A percentile compares a stretch with the other conserved stretches of the same genome.
phyloP scores from a whole-genome alignment of 495 filamentous ascomycete species.

The Lasiosphaeria miniovina region DNA sequence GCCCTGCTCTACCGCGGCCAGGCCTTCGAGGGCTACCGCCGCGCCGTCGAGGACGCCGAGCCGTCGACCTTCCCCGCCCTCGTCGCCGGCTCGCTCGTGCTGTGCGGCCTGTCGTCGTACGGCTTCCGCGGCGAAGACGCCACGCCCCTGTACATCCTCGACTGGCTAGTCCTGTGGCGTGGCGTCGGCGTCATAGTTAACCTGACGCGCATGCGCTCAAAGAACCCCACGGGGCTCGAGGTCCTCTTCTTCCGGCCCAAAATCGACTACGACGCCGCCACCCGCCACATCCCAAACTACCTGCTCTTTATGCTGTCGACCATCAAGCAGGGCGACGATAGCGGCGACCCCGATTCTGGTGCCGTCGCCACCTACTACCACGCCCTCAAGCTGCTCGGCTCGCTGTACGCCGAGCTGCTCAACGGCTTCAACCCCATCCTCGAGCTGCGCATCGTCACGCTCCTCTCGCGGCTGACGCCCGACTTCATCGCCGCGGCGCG shows the following conservation, averaged over 20 bases:
- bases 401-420: slow-evolving; percentile 40
- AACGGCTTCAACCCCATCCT: slow-evolving; percentile 37
- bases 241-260: slow-evolving; percentile 38
- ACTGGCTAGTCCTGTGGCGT: slow-evolving; percentile 48
- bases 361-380: slow-evolving; percentile 33
- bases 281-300: slow-evolving; percentile 36
- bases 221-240: slow-evolving; percentile 30
- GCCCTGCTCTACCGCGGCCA: slow-evolving; percentile 38
- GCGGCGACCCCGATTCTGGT: slow-evolving; percentile 31
- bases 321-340: slow-evolving; percentile 18
- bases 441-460: slow-evolving; percentile 40
- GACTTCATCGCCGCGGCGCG: slow-evolving; percentile 51
- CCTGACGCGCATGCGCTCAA: slow-evolving; percentile 18
- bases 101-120: slow-evolving; percentile 40
- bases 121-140: slow-evolving; percentile 39
- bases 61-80: slow-evolving; percentile 40
- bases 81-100: slow-evolving; percentile 39
- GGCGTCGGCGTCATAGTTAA: slow-evolving; percentile 44
- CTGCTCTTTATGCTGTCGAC: slow-evolving; percentile 44
- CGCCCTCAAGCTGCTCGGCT: slow-evolving; percentile 40
- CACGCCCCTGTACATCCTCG: slow-evolving; percentile 37
- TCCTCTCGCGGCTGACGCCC: slow-evolving; percentile 46
- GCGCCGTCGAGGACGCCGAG: slow-evolving; percentile 38
- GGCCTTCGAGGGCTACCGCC: slow-evolving; percentile 44
- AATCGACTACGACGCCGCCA: slow-evolving; percentile 34